Evolutionary conservation across 495 filamentous ascomycete genomes (phyloP), one percentile per base, ranked within the genome.

Genomic region (Cladorrhinum samala): DNA sequence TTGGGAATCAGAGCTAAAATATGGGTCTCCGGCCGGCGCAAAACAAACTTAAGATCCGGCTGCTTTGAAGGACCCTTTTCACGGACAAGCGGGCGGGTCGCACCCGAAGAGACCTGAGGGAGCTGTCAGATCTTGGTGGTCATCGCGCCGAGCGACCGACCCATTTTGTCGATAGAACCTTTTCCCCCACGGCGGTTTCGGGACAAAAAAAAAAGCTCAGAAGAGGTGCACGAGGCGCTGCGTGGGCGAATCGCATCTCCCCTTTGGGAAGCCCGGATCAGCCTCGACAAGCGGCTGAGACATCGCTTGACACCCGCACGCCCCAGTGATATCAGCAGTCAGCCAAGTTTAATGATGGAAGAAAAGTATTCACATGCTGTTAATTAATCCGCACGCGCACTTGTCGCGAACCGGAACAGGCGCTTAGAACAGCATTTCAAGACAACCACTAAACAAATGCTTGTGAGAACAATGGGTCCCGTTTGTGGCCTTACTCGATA

Each of bases 251-350:
- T 52, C 62, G 50, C 57, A 54, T 58, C 46, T 38, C 62, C 57
- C 16, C 23, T 60, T 58, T 60, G 44, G 60, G 60, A 30, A 62
- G 38, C 52, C 62, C 57, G 59, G 59, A 55, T 51, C 44, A 48
- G 23, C 55, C 49, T 47, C 41, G 23, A 58, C 56, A 46, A 41
- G 33, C 49, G 24, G 49, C 53, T 48, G 55, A 62, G 52, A 56
- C 56, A 45, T 52, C 51, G 47, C 60, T 53, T 54, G 43, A 46
- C 33, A 23, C 11, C 5, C 24, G 25, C 25, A 13, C 8, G 5
- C 38, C n/a, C 19, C 50, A n/a, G n/a, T n/a, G n/a, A n/a, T n/a
- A n/a, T n/a, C n/a, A n/a, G n/a, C n/a, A n/a, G n/a, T n/a, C n/a
- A n/a, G n/a, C n/a, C n/a, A n/a, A n/a, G n/a, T n/a, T n/a, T n/a